phyloP scores from a whole-genome alignment of 768 basidiomycete genomes.

The Boletales sp. region DNA sequence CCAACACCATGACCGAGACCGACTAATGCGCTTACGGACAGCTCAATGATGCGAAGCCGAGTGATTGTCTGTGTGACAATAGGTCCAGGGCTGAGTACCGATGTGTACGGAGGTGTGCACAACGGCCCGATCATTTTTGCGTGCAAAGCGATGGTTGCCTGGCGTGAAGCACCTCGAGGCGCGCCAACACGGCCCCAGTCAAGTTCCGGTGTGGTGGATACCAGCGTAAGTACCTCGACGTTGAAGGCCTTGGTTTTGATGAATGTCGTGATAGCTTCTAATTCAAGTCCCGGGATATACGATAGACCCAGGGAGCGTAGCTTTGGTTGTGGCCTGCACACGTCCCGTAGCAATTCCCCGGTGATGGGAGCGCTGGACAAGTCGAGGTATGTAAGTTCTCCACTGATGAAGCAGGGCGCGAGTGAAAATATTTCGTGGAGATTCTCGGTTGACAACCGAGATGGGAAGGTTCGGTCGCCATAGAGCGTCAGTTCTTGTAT shows the following conservation, averaged over 20 bases:
- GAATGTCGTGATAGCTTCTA: slow-evolving; percentile 67
- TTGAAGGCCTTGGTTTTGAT: slow-evolving; percentile 62
- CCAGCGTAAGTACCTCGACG: slow-evolving; percentile 83
- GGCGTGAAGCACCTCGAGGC: slow-evolving; percentile 48
- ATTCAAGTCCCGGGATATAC: slow-evolving; percentile 68
- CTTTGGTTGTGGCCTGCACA: slow-evolving; percentile 60
- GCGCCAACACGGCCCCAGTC: slow-evolving; percentile 46
- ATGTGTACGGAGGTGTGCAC: slow-evolving; percentile 73
- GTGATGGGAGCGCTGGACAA: slow-evolving; percentile 81
- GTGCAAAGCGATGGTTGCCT: slow-evolving; percentile 76
- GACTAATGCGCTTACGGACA: slow-evolving; percentile 67
- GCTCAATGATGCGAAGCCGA: slow-evolving; percentile 81
- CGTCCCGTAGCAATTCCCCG: slow-evolving; percentile 43
- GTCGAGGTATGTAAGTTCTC: slow-evolving; percentile 82
- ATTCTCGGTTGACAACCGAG: slow-evolving; percentile 64
- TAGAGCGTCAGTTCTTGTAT: slow-evolving; percentile 83
- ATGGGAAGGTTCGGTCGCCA: slow-evolving; percentile 81
- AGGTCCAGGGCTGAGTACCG: slow-evolving; percentile 42
- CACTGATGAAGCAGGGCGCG: slow-evolving; percentile 78
- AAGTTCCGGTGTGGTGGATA: slow-evolving; percentile 73
- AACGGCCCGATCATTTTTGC: slow-evolving; percentile 74
- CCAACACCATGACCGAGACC: slow-evolving; percentile 76
- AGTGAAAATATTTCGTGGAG: slow-evolving; percentile 60
- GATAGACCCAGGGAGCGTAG: slow-evolving; percentile 90
- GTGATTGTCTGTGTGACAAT: slow-evolving; percentile 48